Base-by-base conservation (phyloP, 1,284 basidiomycete genomes). In the Tylopilus orsonianus region DNA sequence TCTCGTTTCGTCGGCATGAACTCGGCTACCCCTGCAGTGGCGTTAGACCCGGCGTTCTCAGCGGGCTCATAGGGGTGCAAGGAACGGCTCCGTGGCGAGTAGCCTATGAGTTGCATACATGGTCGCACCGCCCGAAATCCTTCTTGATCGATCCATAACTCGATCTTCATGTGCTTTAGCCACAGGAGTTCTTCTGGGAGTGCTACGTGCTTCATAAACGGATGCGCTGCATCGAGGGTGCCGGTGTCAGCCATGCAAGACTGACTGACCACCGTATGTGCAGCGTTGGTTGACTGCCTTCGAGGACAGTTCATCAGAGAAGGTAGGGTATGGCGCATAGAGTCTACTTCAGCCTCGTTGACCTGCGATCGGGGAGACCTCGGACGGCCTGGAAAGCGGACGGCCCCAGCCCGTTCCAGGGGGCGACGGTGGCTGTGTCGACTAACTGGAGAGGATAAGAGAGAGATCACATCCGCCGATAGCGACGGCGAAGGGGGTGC, bases 121-220 rank as follows among this genome's bases (percentile, higher is more conserved):
- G 83, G 79, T 19, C 73, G 70, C 14, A 83, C 73, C 10, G 77
- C 74, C 23, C 87, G 79, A 56, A 86, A 87, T 7, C 85, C 83
- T 68, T 91, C 89, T 65, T 91, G 89, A 59, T 91, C 90, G 26
- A 91, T 82, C 66, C 81, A 77, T 24, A 91, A 68, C 49, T 87
- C 79, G n/a, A 90, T 65, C 27, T 65, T 67, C 16, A 71, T 71
- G 40, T 74, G 70, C 47, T 74, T 70, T 8, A 88, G 71, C 80
- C 82, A 86, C 1, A 64, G 55, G 2, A 81, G 44, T 32, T 70
- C 62, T 14, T 58, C 55, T 0, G 76, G 75, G 13, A 79, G 62
- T 29, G 49, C 52, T 20, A 50, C 33, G 27, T 59, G 41, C 40
- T 52, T 56, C 50, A 37, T 27, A 19, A 50, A 49, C 5, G 48